These are phyloP conservation scores for Kuraishia molischiana DNA, from an alignment of 805 yeast genomes.

Conservation along the genomic window DNA sequence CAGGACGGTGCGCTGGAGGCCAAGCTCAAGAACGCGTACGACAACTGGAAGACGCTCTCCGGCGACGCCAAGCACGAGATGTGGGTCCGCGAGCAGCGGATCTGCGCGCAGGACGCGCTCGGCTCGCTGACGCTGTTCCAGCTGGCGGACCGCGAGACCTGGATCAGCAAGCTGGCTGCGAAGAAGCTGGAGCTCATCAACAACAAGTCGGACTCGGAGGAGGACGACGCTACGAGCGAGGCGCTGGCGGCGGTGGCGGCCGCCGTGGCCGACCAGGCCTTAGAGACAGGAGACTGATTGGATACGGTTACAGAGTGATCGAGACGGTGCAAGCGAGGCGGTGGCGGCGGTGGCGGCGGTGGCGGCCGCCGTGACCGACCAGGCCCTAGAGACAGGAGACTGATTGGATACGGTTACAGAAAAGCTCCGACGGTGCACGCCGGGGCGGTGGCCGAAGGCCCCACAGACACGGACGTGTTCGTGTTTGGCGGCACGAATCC, in stretches of 20 bases:
- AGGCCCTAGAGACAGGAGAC: no score
- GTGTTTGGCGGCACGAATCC: constrained; percentile 5
- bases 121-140: constrained; percentile 31
- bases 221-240: constrained; percentile 10
- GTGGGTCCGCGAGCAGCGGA: constrained; percentile 33
- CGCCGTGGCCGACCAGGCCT: constrained; percentile 15
- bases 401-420: no score
- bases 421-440: constrained; percentile 2
- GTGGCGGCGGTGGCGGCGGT: constrained; percentile 16
- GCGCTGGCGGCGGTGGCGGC: constrained; percentile 23
- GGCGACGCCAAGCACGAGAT: constrained; percentile 25
- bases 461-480: constrained; percentile 3
- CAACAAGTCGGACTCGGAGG: constrained; percentile 1
- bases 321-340: constrained; percentile 12
- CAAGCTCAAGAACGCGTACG: constrained; percentile 33
- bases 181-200: constrained; percentile 1
- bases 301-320: no score
- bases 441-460: constrained; percentile 4
- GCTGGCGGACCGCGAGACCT: constrained; percentile 29
- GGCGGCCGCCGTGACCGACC: constrained; percentile 20
- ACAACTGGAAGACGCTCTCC: constrained; percentile 30
- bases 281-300: no score
- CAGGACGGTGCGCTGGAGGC: constrained; percentile 15
- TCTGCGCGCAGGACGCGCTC: constrained; percentile 33
- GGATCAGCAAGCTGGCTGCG: constrained; percentile 7